Evolutionary conservation across 2,329 filamentous ascomycete genomes (phyloP), one percentile per base, ranked within the genome.

Genomic region (Colletotrichum ledebouriae): DNA sequence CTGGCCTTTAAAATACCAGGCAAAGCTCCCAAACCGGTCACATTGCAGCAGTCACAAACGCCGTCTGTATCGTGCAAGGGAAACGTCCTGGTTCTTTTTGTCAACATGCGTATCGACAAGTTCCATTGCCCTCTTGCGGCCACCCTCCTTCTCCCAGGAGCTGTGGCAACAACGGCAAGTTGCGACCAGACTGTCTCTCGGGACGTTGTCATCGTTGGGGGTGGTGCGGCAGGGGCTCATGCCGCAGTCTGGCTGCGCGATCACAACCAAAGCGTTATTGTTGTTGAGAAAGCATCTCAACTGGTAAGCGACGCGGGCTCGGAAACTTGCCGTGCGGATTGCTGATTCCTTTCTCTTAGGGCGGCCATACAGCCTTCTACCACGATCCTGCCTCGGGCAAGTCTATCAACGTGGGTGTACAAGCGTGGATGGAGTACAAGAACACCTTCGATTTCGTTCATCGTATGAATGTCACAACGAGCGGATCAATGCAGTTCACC

Each of bases 211-310:
- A 65, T 84, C 58, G 77, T 84, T 34, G 82, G 82, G 29, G 81
- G 81, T 3, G 83, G 83, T 22, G 73, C 78, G 0, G 70, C 75
- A 17, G 82, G 82, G 12, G 80, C 78, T 0, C 79, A 82, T 65
- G 75, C 79, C 6, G 80, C 82, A 10, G 76, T 83, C 25, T 69
- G 72, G 20, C 73, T 85, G 6, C 74, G 77, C 10, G 76, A 83
- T 37, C 58, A 74, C 17, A 76, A 76, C 34, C 75, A 80, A 33
- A 78, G 70, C 6, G 76, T 83, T 13, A 73, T 78, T 3, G 70
- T 85, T 0, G 71, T 84, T 33, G 83, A 85, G 68, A 75, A 75
- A 50, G 70, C 79, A 33, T 59, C 63, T 13, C 57, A 71, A 1
- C 73, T 83, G 2, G 83, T 70, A 33, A 60, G 71, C 25, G 44